Evolutionary conservation across 2,329 filamentous ascomycete genomes (phyloP).

Genomic region (Pseudofabraea citricarpa): DNA sequence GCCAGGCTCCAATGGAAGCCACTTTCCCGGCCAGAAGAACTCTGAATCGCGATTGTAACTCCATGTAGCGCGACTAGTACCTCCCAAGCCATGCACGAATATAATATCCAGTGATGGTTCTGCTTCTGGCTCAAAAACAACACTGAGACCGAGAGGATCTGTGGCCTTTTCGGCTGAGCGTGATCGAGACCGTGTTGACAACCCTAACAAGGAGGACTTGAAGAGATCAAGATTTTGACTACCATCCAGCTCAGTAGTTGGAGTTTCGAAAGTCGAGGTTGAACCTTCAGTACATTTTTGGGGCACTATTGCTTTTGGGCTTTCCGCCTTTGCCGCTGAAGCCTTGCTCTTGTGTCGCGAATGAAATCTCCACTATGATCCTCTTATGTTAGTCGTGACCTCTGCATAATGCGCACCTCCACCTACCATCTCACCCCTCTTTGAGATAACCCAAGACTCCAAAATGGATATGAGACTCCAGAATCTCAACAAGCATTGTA

Average conservation of each 20-base stretch:
- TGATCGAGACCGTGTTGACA: neutral
- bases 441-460: neutral
- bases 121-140: constrained; percentile 10
- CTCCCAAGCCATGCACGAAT: constrained; percentile 37
- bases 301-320: neutral
- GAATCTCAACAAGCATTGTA: neutral
- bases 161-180: neutral
- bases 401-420: neutral
- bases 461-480: neutral
- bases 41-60: constrained; percentile 18
- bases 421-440: neutral
- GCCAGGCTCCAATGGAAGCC: constrained; percentile 27
- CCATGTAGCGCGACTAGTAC: constrained; percentile 33
- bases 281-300: neutral
- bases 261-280: neutral
- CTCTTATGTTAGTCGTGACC: neutral
- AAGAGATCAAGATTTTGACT: neutral
- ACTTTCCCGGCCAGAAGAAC: constrained; percentile 32
- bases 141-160: constrained; percentile 16
- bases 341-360: neutral
- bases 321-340: neutral
- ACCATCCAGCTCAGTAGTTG: neutral
- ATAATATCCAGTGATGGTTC: constrained; percentile 23
- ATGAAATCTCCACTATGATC: neutral
- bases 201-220: neutral